These are phyloP conservation scores for Acorus calamus DNA, from an alignment of 106 monocot species.

Conservation along the genomic window DNA sequence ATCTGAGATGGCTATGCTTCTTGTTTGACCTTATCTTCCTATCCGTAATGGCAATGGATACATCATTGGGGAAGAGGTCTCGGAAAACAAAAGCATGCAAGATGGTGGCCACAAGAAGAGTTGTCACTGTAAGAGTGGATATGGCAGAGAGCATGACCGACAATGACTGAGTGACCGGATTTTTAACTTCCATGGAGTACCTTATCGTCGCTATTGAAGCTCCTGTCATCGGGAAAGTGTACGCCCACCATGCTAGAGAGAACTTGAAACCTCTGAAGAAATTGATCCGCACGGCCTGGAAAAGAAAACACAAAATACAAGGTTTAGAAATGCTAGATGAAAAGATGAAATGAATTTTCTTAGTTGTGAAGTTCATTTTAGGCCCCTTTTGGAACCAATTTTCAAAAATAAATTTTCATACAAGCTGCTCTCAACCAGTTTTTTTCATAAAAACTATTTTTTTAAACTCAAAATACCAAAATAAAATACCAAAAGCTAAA, in stretches of 20 bases:
- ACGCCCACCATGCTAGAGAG: slow-evolving; percentile 68
- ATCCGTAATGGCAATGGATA: slow-evolving; percentile 12
- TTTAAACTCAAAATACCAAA: too few relatives aligned
- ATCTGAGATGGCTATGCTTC: background rate
- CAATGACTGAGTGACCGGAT: slow-evolving; percentile 11
- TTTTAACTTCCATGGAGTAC: slow-evolving; percentile 16
- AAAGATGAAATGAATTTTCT: too few relatives aligned
- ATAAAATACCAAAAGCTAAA: too few relatives aligned
- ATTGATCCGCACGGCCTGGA: slow-evolving; percentile 77
- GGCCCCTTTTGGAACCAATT: too few relatives aligned
- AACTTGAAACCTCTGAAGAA: slow-evolving; percentile 83
- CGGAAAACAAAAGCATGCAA: slow-evolving; percentile 15
- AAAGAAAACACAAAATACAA: background rate
- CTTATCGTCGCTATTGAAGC: slow-evolving; percentile 37
- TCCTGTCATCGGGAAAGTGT: slow-evolving; percentile 54
- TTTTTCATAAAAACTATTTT: too few relatives aligned
- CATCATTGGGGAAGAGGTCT: slow-evolving; percentile 26
- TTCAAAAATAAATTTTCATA: too few relatives aligned
- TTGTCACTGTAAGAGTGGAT: slow-evolving; percentile 14
- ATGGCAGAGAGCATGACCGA: slow-evolving; percentile 16
- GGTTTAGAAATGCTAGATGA: too few relatives aligned
- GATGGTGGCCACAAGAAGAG: slow-evolving; percentile 18
- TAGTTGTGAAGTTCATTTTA: too few relatives aligned
- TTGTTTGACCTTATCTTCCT: slow-evolving; percentile 1
- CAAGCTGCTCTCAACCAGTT: too few relatives aligned